Base-by-base conservation (phyloP, 2,329 filamentous ascomycete genomes). In the Fusarium ramigenum region DNA sequence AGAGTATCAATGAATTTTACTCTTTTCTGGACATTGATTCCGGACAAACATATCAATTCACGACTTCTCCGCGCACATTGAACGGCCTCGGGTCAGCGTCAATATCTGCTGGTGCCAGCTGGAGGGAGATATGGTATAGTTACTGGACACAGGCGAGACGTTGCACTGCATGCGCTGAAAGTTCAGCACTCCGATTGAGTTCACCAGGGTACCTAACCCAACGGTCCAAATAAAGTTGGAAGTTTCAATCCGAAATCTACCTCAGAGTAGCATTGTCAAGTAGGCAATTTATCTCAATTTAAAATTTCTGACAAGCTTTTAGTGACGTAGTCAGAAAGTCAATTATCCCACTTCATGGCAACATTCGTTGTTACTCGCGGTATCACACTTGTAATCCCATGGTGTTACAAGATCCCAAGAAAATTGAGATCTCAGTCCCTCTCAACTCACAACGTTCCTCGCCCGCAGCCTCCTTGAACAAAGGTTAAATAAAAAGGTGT, bases 401-500 rank as follows among this genome's bases (percentile, higher is more conserved):
- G 12, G 23, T 37, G 32, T 15, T 52, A 19, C 30, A 23, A 21
- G 4, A 25, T 8, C 11, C 49, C 49, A 12, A 3, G 14, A 16
- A 1, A 28, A 16, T 15, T 9, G n/a, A 25, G n/a, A 36, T 34
- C 2, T 19, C 19, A 18, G 32, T 34, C 32, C 32, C 14, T 34
- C 14, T 9, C 39, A 21, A 16, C 9, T n/a, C 54, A 49, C 1
- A n/a, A 19, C 14, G 2, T 15, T 11, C 19, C 54, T 7, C 14
- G 6, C 12, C 19, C 28, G 18, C 19, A 25, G 23, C 30, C 14
- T 36, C 18, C 12, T 25, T 2, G 32, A 34, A 18, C 30, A 34
- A n/a, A 5, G 3, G 28, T 14, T 10, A 18, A 28, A 47, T 10
- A 23, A 34, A 2, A 9, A 3, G 0, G 7, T 16, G 2, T 28